phyloP scores from a whole-genome alignment of 73 alveolate genomes.

The Uronychia setigera region DNA sequence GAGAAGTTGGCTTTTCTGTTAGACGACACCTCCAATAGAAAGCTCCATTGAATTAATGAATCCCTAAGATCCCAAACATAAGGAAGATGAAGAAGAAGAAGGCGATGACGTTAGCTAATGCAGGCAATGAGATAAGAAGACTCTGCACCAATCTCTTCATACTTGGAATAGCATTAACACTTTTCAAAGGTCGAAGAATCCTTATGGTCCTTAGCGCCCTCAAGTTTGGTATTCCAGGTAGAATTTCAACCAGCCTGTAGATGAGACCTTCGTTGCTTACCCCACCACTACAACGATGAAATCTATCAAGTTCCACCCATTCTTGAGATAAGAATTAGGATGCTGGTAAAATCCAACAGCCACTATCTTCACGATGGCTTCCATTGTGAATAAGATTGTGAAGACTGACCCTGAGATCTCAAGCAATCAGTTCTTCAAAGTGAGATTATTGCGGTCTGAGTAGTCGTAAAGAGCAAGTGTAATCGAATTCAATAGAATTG shows the following conservation, averaged over 20 bases:
- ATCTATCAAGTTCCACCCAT: conserved; percentile 80
- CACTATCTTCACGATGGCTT: conserved; percentile 58
- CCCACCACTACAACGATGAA: conserved; percentile 67
- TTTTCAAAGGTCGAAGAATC: neutral
- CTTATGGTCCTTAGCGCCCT: neutral
- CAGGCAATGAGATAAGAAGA: conserved; percentile 23
- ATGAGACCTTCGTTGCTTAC: conserved; percentile 17
- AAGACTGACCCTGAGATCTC: conserved; percentile 32
- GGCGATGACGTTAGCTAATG: conserved; percentile 28
- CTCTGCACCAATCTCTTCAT: neutral
- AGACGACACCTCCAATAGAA: conserved; percentile 28
- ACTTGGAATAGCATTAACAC: conserved; percentile 3
- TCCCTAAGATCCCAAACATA: conserved; percentile 50
- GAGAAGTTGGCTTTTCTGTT: conserved; percentile 4
- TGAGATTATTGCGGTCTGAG: conserved; percentile 11
- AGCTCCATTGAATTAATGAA: conserved; percentile 36
- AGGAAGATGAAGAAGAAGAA: conserved; percentile 33
- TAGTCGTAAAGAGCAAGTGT: conserved; percentile 30
- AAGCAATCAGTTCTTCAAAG: conserved; percentile 6
- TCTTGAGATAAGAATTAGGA: conserved; percentile 62
- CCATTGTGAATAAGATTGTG: conserved; percentile 53
- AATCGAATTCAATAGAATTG: conserved; percentile 18
- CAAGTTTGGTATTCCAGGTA: neutral
- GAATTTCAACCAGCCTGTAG: neutral
- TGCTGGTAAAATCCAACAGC: conserved; percentile 66